Percentiles rank a stretch among this genome's conserved stretches.
phyloP scores from a whole-genome alignment of 2,329 filamentous ascomycete genomes.

The Thielaviopsis cerberus region DNA sequence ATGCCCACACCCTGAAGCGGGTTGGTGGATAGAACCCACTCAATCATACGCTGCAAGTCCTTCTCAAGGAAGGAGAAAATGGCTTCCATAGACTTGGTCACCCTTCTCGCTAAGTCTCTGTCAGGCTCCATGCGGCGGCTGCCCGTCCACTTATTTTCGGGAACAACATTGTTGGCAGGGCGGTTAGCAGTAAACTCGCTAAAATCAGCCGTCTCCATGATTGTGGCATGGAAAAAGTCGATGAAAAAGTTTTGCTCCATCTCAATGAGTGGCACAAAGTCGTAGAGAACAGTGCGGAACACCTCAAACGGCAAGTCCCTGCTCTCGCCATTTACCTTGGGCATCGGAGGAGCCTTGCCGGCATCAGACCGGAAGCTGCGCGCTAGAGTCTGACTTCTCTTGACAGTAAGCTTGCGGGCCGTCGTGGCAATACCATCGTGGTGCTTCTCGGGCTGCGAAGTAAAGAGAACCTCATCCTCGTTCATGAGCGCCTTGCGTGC shows the following conservation, averaged over 20 bases:
- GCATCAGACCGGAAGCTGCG: conserved; percentile 53
- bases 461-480: conserved; percentile 74
- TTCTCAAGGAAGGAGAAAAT: conserved; percentile 67
- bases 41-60: conserved; percentile 61
- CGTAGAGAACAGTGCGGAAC: conserved; percentile 62
- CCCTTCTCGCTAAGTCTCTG: conserved; percentile 62
- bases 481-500: conserved; percentile 58
- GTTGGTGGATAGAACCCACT: conserved; percentile 67
- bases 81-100: conserved; percentile 75
- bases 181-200: conserved; percentile 51
- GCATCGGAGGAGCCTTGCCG: conserved; percentile 29
- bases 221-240: conserved; percentile 93
- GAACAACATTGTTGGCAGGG: conserved; percentile 10
- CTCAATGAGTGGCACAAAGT: conserved; percentile 64
- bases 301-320: conserved; percentile 61
- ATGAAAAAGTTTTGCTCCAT: conserved; percentile 95
- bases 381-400: conserved; percentile 74
- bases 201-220: conserved; percentile 64
- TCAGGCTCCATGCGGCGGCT: conserved; percentile 59
- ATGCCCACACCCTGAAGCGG: conserved; percentile 78
- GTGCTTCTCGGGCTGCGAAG: conserved; percentile 66
- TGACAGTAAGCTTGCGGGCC: conserved; percentile 80
- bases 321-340: conserved; percentile 29
- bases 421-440: conserved; percentile 57
- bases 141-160: conserved; percentile 13